Percentiles rank a stretch among this genome's conserved stretches.
phyloP scores from a whole-genome alignment of 1,284 basidiomycete genomes.

The Fistulinella staudtii region DNA sequence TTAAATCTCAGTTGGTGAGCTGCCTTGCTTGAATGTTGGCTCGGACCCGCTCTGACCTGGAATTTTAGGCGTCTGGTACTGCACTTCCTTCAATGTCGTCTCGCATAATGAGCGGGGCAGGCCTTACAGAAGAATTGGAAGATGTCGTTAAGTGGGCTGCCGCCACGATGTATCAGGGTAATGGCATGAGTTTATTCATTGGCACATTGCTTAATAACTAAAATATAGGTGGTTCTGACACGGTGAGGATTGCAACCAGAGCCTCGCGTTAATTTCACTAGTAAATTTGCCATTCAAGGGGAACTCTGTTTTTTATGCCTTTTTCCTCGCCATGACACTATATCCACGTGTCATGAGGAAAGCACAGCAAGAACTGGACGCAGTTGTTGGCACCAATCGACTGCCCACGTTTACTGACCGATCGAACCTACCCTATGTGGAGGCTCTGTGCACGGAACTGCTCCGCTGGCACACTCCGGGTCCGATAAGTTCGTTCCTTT shows the following conservation, averaged over 20 bases:
- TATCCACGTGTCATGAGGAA: constrained; percentile 32
- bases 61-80: constrained; percentile 38
- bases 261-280: not conserved
- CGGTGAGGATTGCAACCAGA: not conserved
- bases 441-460: constrained; percentile 42
- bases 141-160: constrained; percentile 54
- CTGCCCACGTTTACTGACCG: constrained; percentile 30
- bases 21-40: not conserved
- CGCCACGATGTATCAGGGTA: constrained; percentile 54
- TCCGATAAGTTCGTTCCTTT: constrained; percentile 30
- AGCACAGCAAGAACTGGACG: constrained; percentile 57
- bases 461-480: constrained; percentile 55
- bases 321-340: constrained; percentile 25
- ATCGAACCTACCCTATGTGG: constrained; percentile 25
- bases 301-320: constrained; percentile 6
- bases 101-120: constrained; percentile 39
- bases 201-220: not conserved
- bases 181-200: not conserved
- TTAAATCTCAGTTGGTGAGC: constrained; percentile 46
- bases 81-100: constrained; percentile 46
- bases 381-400: constrained; percentile 46
- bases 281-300: too few relatives aligned
- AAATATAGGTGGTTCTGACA: constrained; percentile 9
- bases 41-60: not conserved
- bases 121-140: constrained; percentile 41